These are phyloP conservation scores for Hypholoma sublateritium DNA, from an alignment of 768 basidiomycete genomes.

Conservation along the genomic window DNA sequence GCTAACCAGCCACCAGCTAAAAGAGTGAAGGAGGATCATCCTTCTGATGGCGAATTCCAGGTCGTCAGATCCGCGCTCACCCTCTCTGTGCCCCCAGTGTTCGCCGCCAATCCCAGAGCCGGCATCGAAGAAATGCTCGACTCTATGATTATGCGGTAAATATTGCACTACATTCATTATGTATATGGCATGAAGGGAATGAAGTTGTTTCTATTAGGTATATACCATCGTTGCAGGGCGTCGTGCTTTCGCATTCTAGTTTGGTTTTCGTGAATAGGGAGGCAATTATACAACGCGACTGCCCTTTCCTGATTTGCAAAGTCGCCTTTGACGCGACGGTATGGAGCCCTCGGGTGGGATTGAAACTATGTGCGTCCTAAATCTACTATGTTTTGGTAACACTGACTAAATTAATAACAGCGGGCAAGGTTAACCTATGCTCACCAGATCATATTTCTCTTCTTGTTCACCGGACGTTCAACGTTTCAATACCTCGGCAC, in stretches of 20 bases:
- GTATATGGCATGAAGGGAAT: not conserved
- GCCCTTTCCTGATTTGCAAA: conserved; percentile 77
- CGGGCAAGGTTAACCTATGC: conserved; percentile 82
- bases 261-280: conserved; percentile 62
- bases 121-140: conserved; percentile 91
- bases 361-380: conserved; percentile 69
- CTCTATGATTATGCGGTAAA: conserved; percentile 93
- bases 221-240: conserved; percentile 82
- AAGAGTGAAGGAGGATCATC: conserved; percentile 38
- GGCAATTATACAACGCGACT: conserved; percentile 75
- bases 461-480: conserved; percentile 89
- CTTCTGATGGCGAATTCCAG: conserved; percentile 50
- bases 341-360: conserved; percentile 85
- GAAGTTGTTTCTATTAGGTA: conserved; percentile 52
- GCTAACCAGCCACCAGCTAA: conserved; percentile 26
- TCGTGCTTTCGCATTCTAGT: conserved; percentile 85
- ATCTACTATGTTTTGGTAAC: not conserved
- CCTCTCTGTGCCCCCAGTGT: conserved; percentile 80
- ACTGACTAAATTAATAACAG: conserved; percentile 35
- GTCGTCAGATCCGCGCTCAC: conserved; percentile 63
- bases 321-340: conserved; percentile 81
- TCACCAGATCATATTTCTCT: conserved; percentile 93
- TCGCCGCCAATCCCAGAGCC: conserved; percentile 64
- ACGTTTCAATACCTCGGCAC: conserved; percentile 90
- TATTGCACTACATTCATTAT: conserved; percentile 3